Base-by-base conservation (phyloP, 2,329 filamentous ascomycete genomes). In the Xylaria sp. region DNA sequence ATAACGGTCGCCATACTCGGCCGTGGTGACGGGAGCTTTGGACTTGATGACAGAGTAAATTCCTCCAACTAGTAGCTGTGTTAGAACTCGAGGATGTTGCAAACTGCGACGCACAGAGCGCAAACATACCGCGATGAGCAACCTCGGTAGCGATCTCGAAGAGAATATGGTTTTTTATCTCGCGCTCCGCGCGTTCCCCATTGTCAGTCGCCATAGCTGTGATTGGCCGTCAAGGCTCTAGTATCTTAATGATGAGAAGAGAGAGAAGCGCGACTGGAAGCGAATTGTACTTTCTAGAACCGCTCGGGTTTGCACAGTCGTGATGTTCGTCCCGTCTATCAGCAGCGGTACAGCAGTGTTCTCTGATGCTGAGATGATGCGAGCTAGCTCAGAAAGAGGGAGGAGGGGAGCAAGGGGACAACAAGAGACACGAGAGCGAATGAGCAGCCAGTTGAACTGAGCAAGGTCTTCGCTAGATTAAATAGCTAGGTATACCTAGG, bases 41-140 rank as follows among this genome's bases (percentile, higher is more conserved):
- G 95, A 99, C 80, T 99, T 99, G 80, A 99, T 89, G 69, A 99
- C 95, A 15, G 94, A 98, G 84, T 99, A 99, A 80, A 99, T 99
- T 73, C 95, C 95, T 75, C 95, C 95, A 65, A 99, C 95, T 96
- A 61, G 64, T 53, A 55, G 35, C 52, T 8, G 19, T 17, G 37
- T 67, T 50, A 62, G 67, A 74, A 60, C 77, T 55, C 46, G 56
- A 40, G 31, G 23, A 8, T 3, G 17, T 15, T 25, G 38, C 33
- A 21, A 9, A n/a, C 6, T 31, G 15, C 5, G 33, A 64, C 54
- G 61, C 57, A 60, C 17, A n/a, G 23, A 6, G 31, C 45, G 38
- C 9, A 60, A 60, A 77, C 83, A 70, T 84, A 94, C 92, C 92
- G 85, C 95, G 88, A 84, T 98, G 96, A 66, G 95, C 95, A 71